phyloP scores from a whole-genome alignment of 2,329 filamentous ascomycete genomes.

The Paraphoma chrysanthemicola region DNA sequence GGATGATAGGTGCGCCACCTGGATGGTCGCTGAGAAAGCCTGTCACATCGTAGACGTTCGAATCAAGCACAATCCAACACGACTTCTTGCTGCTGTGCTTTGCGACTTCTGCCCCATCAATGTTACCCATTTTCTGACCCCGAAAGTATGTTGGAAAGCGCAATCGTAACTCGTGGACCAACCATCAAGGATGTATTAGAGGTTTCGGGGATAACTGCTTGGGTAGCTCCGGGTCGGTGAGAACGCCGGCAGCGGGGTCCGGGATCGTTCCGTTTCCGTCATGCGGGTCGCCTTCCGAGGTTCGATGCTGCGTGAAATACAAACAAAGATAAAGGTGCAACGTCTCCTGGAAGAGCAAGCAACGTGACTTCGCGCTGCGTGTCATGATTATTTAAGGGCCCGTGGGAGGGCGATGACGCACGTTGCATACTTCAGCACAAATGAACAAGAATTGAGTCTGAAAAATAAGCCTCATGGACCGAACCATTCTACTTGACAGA shows the following conservation, averaged over 20 bases:
- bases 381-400: too few species aligned
- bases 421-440: too few species aligned
- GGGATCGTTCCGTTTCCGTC: background rate
- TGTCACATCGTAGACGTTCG: slow-evolving; percentile 71
- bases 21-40: slow-evolving; percentile 68
- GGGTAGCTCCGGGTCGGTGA: slow-evolving; percentile 15
- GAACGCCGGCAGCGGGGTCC: slow-evolving; percentile 20
- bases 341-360: too few species aligned
- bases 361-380: too few species aligned
- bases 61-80: slow-evolving; percentile 72
- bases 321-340: too few species aligned
- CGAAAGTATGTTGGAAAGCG: slow-evolving; percentile 2
- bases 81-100: slow-evolving; percentile 42
- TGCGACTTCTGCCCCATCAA: slow-evolving; percentile 43
- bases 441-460: too few species aligned
- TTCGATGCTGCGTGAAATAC: too few species aligned
- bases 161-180: slow-evolving; percentile 15
- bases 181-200: slow-evolving; percentile 30
- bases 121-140: slow-evolving; percentile 22
- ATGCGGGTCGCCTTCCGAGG: too few species aligned
- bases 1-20: slow-evolving; percentile 59
- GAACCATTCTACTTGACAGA: too few species aligned
- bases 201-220: slow-evolving; percentile 24
- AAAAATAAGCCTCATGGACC: too few species aligned
- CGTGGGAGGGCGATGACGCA: too few species aligned